Percentiles rank a stretch among this genome's conserved stretches.
phyloP scores from a whole-genome alignment of 2,329 filamentous ascomycete species.

The Claviceps fusiformis region DNA sequence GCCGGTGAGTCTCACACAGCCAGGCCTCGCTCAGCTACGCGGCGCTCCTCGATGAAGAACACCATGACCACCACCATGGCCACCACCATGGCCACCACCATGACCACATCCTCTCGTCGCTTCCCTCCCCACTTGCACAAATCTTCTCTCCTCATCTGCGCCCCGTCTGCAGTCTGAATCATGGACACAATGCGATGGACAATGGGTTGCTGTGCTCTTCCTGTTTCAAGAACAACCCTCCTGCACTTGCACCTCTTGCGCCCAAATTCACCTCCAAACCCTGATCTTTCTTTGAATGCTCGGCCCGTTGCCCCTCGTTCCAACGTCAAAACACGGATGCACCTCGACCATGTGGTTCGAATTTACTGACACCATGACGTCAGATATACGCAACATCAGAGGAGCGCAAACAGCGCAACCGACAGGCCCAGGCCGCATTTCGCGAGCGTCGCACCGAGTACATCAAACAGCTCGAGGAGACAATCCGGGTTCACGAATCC shows the following conservation, averaged over 20 bases:
- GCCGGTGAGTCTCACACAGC: slow-evolving; percentile 54
- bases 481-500: slow-evolving; percentile 93
- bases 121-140: background rate
- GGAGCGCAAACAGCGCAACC: slow-evolving; percentile 92
- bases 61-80: background rate
- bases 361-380: slow-evolving; percentile 6
- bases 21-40: no score
- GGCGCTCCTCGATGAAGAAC: no score
- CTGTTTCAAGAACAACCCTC: background rate
- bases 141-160: background rate
- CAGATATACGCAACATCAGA: slow-evolving; percentile 98
- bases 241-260: background rate
- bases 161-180: background rate
- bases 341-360: background rate
- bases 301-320: no score
- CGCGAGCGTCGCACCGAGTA: slow-evolving; percentile 95
- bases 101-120: background rate
- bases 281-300: background rate
- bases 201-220: no score
- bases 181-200: no score
- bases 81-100: background rate
- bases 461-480: slow-evolving; percentile 96
- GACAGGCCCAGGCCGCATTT: slow-evolving; percentile 94
- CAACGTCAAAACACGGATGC: background rate
- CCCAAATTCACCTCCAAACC: background rate